Evolutionary conservation across 2,329 filamentous ascomycete genomes (phyloP).

Genomic region (Alternaria atra): DNA sequence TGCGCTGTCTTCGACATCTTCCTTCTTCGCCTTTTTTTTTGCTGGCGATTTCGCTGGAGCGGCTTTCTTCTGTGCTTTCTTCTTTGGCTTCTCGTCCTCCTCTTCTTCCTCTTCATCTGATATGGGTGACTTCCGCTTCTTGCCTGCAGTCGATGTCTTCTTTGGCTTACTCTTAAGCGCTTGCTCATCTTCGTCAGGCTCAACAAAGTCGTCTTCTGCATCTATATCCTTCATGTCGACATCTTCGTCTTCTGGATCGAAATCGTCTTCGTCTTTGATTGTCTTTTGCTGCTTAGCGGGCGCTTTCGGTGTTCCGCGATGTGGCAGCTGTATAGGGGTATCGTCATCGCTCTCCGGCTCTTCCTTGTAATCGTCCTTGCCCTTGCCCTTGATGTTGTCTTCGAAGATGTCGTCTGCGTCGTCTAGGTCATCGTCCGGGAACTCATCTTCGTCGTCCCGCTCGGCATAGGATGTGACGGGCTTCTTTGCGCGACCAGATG

Average conservation of each 20-base stretch:
- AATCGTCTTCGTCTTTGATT: conserved; percentile 52
- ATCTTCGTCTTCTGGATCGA: conserved; percentile 56
- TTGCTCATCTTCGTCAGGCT: conserved; percentile 55
- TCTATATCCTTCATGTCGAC: conserved; percentile 64
- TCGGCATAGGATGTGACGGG: conserved; percentile 55
- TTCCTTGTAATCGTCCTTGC: conserved; percentile 76
- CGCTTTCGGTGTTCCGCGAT: conserved; percentile 49
- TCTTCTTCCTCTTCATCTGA: conserved; percentile 63
- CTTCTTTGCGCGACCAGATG: conserved; percentile 54
- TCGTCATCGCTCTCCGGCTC: conserved; percentile 42
- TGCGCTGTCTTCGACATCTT: conserved; percentile 71
- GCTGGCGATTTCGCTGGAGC: conserved; percentile 59
- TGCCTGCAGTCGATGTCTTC: conserved; percentile 43
- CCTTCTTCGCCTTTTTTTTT: conserved; percentile 71
- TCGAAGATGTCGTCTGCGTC: conserved; percentile 85
- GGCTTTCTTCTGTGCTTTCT: conserved; percentile 54
- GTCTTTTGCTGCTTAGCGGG: conserved; percentile 58
- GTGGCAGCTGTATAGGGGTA: conserved; percentile 40
- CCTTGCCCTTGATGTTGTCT: conserved; percentile 71
- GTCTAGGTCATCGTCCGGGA: conserved; percentile 57
- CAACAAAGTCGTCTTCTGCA: conserved; percentile 56
- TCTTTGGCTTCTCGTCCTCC: conserved; percentile 66
- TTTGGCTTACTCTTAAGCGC: conserved; percentile 52
- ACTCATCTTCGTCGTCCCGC: conserved; percentile 70
- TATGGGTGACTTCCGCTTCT: conserved; percentile 67